Percentiles rank a stretch among this genome's conserved stretches.
phyloP scores from a whole-genome alignment of 2,329 filamentous ascomycete species.

The Macrophomina phaseolina region DNA sequence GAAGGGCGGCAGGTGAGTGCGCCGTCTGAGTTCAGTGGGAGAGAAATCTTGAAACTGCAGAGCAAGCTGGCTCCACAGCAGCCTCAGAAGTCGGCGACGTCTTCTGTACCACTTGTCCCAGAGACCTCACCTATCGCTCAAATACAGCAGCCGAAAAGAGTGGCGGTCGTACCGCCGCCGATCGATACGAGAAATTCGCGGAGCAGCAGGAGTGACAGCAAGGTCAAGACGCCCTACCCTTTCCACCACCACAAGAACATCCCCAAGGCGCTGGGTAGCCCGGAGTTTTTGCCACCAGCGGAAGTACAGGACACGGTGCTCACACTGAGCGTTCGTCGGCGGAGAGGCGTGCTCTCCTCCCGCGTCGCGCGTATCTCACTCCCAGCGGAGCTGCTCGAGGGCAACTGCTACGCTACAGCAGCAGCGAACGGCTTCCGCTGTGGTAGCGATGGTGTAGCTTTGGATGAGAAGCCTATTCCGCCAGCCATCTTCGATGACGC shows the following conservation, averaged over 20 bases:
- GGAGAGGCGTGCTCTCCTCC: not conserved
- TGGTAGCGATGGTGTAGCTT: not conserved
- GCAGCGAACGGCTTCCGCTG: not conserved
- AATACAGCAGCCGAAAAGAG: conserved; percentile 17
- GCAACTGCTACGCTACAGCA: not conserved
- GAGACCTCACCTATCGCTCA: conserved; percentile 4
- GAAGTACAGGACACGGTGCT: not conserved
- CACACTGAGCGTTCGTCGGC: conserved; percentile 18
- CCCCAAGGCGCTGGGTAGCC: conserved; percentile 20
- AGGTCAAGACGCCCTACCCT: conserved; percentile 23
- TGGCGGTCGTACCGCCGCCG: conserved; percentile 16
- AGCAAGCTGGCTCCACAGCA: not conserved
- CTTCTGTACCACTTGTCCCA: conserved; percentile 4
- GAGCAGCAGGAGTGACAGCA: not conserved
- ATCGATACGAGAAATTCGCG: conserved; percentile 13
- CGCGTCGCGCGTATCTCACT: conserved; percentile 23
- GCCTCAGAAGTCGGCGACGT: not conserved
- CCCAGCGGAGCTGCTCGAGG: conserved; percentile 4
- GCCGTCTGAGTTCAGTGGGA: conserved; percentile 10
- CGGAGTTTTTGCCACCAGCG: not conserved
- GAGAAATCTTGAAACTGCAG: not conserved
- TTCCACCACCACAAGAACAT: conserved; percentile 20
- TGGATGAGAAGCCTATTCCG: not conserved
- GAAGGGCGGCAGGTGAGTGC: conserved; percentile 18
- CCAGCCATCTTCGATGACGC: conserved; percentile 18